Base-by-base conservation (phyloP, 805 yeast genomes). In the Yarrowia phangngaensis region DNA sequence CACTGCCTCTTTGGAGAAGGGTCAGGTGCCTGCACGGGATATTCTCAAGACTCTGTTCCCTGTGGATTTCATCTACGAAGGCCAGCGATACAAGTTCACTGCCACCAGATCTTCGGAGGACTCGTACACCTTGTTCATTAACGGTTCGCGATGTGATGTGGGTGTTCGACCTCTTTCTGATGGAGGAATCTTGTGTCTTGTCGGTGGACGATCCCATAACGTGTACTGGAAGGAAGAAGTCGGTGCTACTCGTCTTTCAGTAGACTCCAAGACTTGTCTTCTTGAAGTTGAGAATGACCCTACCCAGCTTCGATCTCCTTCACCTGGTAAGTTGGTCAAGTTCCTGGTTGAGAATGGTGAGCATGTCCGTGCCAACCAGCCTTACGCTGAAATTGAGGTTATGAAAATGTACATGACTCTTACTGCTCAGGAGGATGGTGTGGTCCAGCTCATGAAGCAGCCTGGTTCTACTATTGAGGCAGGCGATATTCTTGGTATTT, bases 371-470 rank as follows among this genome's bases (percentile, higher is more conserved):
- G 80, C 92, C 53, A 97, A 97, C 53, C 95, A 90, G 70, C 81
- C 97, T 35, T 94, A 79, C 62, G 98, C 98, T 31, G 98, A 92
- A 71, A 96, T 92, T 51, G 99, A 92, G 71, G 98, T 92, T 57
- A 92, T 92, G 99, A 92, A 92, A 70, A 92, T 92, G 98, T 88
- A 89, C 69, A 92, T 92, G 97, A 97, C 98, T 43, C 75, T 92
- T 60, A 71, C 89, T 61, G 90, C 97, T 15, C 86, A 81, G 66
- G 98, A 90, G 66, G 83, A 84, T 60, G 99, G 99, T 75, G 73
- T 76, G 52, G 85, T 89, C 48, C 97, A 90, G 70, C 71, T 88
- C 32, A 79, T 92, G 64, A 90, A 92, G 68, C 98, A 92, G 71
- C 97, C 98, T 8, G 99, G 99, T 47, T 83, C 97, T n/a, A 87